A percentile compares a stretch with the other conserved stretches of the same genome.
phyloP scores from a whole-genome alignment of 495 filamentous ascomycete genomes.

The Schizothecium vesticola region DNA sequence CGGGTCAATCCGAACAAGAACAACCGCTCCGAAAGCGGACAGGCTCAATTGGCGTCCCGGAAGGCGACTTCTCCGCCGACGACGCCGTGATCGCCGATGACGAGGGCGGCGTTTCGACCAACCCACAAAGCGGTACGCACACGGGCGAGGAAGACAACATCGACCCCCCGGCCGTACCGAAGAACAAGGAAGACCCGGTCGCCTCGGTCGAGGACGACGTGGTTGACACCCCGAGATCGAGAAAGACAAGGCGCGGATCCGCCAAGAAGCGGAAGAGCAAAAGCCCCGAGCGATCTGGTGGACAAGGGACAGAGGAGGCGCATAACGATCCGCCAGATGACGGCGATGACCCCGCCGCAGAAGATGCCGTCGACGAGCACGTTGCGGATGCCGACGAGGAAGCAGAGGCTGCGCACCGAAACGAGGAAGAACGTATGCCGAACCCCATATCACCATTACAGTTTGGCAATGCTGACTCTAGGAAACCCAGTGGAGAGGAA shows the following conservation, averaged over 20 bases:
- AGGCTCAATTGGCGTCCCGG: conserved; percentile 38
- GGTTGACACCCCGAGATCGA: conserved; percentile 19
- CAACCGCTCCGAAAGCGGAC: conserved; percentile 56
- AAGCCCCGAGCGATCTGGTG: conserved; percentile 25
- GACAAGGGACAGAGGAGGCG: conserved; percentile 27
- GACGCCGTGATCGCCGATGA: conserved; percentile 41
- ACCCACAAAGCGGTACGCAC: conserved; percentile 35
- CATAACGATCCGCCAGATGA: conserved; percentile 21
- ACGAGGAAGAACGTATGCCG: conserved; percentile 71
- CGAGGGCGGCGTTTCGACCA: conserved; percentile 34
- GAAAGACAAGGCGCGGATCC: conserved; percentile 37
- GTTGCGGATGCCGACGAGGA: conserved; percentile 49
- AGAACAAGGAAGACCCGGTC: conserved; percentile 19
- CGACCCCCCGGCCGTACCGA: conserved; percentile 17
- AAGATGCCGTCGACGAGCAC: conserved; percentile 43
- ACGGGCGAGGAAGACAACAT: conserved; percentile 37
- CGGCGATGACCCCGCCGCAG: conserved; percentile 24
- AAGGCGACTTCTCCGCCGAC: conserved; percentile 28
- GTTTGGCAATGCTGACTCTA: conserved; percentile 34
- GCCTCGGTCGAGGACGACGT: conserved; percentile 28
- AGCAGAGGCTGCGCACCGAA: conserved; percentile 49
- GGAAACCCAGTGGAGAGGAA: conserved; percentile 62
- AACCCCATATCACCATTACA: not conserved
- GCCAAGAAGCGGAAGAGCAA: conserved; percentile 37
- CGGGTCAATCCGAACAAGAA: conserved; percentile 41